A percentile compares a stretch with the other conserved stretches of the same genome.
Evolutionary conservation across 495 filamentous ascomycete species (phyloP).

Genomic region (Talaromyces trachyspermus): DNA sequence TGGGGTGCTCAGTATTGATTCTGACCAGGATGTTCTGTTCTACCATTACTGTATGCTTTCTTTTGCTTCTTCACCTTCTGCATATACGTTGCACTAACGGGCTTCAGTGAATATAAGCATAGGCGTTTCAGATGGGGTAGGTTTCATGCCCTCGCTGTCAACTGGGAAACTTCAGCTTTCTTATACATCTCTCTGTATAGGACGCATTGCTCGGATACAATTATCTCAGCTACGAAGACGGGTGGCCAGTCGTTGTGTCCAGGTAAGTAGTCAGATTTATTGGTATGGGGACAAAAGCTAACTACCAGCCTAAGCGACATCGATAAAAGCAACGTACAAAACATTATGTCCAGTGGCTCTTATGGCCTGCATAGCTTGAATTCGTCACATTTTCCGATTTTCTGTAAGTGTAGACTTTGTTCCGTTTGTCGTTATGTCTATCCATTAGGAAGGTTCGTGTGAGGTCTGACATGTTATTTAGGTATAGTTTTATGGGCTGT

Average conservation of each 20-base stretch:
- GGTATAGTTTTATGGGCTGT: not conserved
- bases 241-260: constrained; percentile 33
- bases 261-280: constrained; percentile 11
- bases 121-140: constrained; percentile 28
- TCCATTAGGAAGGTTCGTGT: not conserved
- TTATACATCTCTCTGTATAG: constrained; percentile 12
- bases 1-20: constrained; percentile 28
- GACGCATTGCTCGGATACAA: constrained; percentile 41
- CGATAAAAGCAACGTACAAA: not conserved
- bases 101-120: constrained; percentile 34
- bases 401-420: too few species aligned
- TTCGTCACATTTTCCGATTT: not conserved
- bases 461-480: not conserved
- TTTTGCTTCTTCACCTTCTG: not conserved
- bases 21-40: constrained; percentile 34
- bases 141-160: constrained; percentile 8
- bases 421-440: too few species aligned
- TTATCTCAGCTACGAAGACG: constrained; percentile 33
- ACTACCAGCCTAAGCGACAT: not conserved
- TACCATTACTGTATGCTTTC: constrained; percentile 40
- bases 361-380: not conserved
- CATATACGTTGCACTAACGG: constrained; percentile 5
- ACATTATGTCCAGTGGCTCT: not conserved
- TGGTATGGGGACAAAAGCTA: not conserved
- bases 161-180: not conserved